Evolutionary conservation across 352 stramenopile genomes (phyloP), one percentile per base, ranked within the genome.

Genomic region (Pythium aphanidermatum): DNA sequence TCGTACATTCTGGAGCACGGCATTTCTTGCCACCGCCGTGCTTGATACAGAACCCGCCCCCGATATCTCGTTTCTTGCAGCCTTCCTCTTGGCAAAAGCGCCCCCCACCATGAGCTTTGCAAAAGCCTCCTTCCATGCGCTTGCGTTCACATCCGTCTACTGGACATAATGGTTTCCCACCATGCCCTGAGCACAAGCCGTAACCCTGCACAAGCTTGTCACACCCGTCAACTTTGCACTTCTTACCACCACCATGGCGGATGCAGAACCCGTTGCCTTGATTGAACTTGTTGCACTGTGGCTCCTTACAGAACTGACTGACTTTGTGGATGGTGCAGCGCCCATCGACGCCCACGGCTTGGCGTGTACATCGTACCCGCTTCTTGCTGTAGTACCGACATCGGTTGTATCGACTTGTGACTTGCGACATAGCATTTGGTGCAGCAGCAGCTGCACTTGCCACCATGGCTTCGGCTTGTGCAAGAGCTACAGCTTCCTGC

Each of bases 11-110:
- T 12, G 74, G 57, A 11, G 61, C 56, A 10, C 71, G 63, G 51
- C 83, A 94, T 30, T 89, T 88, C 58, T 94, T 95, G 12, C 85
- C 85, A 44, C 85, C 85, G 31, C 85, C 85, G 40, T 95, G 85
- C 3, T 75, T 66, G 34, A 92, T 95, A 52, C 84, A 95, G 25
- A 69, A 86, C 2, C 84, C 84, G 5, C 84, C 83, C 23, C 83
- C 84, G 50, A 95, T 90, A 49, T 94, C 83, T 20, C 80, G 77
- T 58, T 74, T 88, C 62, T 85, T 85, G 47, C 83, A 94, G 8
- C 61, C 67, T 13, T 74, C 63, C 10, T 73, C 48, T 39, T 89
- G 81, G 24, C 83, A 94, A 38, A 83, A 91, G 10, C 82, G 65
- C 0, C 79, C 84, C 3, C 83, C 84, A 8, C 84, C 84, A 26